Evolutionary conservation across 2,329 filamentous ascomycete genomes (phyloP).

Genomic region (Raffaelea ambrosiae): DNA sequence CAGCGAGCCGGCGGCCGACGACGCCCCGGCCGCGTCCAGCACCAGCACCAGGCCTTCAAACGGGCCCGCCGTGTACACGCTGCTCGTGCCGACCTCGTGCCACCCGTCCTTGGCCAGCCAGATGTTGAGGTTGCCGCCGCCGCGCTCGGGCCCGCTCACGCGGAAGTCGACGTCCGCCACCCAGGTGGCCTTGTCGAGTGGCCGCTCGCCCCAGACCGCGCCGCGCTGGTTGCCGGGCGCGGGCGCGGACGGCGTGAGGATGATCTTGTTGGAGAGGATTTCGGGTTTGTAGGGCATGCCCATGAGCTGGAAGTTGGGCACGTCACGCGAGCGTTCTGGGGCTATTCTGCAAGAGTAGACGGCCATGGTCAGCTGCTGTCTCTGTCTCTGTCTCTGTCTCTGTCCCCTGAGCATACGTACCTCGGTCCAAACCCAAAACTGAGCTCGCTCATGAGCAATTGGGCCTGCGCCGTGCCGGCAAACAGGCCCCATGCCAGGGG

Average conservation of each 20-base stretch:
- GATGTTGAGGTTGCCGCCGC: slow-evolving; percentile 82
- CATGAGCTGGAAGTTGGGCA: slow-evolving; percentile 47
- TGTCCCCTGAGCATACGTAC: slow-evolving; percentile 26
- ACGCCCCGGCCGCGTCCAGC: slow-evolving; percentile 72
- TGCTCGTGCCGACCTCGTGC: slow-evolving; percentile 57
- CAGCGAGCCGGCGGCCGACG: slow-evolving; percentile 58
- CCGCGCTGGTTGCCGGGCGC: slow-evolving; percentile 79
- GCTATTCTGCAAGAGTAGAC: slow-evolving; percentile 46
- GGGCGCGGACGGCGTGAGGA: slow-evolving; percentile 80
- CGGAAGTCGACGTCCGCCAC: slow-evolving; percentile 79
- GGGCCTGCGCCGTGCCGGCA: slow-evolving; percentile 43
- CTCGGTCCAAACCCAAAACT: slow-evolving; percentile 67
- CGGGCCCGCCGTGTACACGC: slow-evolving; percentile 72
- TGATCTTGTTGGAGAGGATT: slow-evolving; percentile 77
- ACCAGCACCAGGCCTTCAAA: slow-evolving; percentile 91
- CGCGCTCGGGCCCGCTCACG: slow-evolving; percentile 75
- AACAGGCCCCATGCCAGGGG: slow-evolving; percentile 12
- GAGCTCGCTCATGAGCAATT: slow-evolving; percentile 61
- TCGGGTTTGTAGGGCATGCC: slow-evolving; percentile 49
- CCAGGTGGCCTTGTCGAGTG: slow-evolving; percentile 62
- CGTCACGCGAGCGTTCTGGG: slow-evolving; percentile 40
- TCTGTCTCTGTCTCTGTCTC: not conserved
- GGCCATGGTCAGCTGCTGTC: not conserved
- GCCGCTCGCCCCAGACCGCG: slow-evolving; percentile 66
- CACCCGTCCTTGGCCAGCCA: slow-evolving; percentile 75